Percentiles rank a stretch among this genome's conserved stretches.
phyloP scores from a whole-genome alignment of 2,329 filamentous ascomycete genomes.

The Cercospora sesami region DNA sequence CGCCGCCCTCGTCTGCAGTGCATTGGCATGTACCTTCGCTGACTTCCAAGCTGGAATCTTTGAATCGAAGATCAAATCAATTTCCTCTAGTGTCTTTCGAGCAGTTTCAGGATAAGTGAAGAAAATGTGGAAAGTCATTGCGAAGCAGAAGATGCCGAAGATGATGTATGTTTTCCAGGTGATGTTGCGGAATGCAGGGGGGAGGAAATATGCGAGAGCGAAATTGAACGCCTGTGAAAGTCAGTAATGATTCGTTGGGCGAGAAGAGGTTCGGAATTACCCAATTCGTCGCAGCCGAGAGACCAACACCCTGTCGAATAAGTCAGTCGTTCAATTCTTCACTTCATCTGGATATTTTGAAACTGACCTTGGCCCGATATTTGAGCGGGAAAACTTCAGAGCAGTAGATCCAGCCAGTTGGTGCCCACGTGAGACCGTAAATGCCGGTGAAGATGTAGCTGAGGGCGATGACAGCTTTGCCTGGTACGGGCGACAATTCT shows the following conservation, averaged over 20 bases:
- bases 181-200: slow-evolving; percentile 60
- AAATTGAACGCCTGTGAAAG: slow-evolving; percentile 34
- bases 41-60: slow-evolving; percentile 35
- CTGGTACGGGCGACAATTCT: slow-evolving; percentile 51
- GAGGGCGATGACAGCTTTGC: slow-evolving; percentile 64
- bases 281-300: slow-evolving; percentile 57
- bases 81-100: slow-evolving; percentile 42
- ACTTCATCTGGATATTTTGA: background rate
- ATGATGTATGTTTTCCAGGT: slow-evolving; percentile 64
- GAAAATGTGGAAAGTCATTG: slow-evolving; percentile 52
- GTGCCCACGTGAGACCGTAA: slow-evolving; percentile 63
- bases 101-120: slow-evolving; percentile 45
- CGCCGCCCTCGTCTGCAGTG: slow-evolving; percentile 17
- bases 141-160: slow-evolving; percentile 66
- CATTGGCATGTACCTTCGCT: slow-evolving; percentile 25
- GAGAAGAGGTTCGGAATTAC: slow-evolving; percentile 27
- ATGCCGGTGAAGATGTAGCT: slow-evolving; percentile 64
- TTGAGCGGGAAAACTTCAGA: slow-evolving; percentile 64
- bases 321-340: background rate
- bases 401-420: slow-evolving; percentile 65
- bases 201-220: slow-evolving; percentile 60
- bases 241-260: background rate
- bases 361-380: slow-evolving; percentile 52
- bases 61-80: slow-evolving; percentile 40
- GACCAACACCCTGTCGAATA: slow-evolving; percentile 51